Conservation (phyloP, 257 asterid genomes). For the Marsdenia floribunda region DNA sequence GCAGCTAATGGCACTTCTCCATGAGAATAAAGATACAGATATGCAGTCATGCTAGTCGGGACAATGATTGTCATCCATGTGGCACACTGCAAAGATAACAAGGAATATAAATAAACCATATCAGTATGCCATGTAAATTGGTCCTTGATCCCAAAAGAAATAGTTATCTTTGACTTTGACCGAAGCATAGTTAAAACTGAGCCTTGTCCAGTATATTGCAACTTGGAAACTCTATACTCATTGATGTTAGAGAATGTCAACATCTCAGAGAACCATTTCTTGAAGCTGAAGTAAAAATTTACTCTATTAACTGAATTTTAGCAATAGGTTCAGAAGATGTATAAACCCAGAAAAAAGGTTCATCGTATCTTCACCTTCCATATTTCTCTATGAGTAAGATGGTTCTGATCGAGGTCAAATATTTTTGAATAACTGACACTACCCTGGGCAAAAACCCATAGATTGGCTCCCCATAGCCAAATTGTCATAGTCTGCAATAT, state of each 20-base stretch:
- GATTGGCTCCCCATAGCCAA: slow-evolving; percentile 97
- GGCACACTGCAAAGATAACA: slow-evolving; percentile 67
- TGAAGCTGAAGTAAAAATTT: neutral
- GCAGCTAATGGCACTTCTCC: slow-evolving; percentile 98
- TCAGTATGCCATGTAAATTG: neutral
- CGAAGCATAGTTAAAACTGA: neutral
- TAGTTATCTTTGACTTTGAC: neutral
- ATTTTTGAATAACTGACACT: slow-evolving; percentile 72
- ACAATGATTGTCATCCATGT: slow-evolving; percentile 97
- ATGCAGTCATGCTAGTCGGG: slow-evolving; percentile 98
- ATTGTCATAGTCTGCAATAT: slow-evolving; percentile 82
- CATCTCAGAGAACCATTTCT: neutral
- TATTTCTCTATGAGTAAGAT: slow-evolving; percentile 85
- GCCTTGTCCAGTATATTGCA: neutral
- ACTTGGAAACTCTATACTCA: neutral
- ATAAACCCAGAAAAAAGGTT: neutral
- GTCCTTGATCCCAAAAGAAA: neutral
- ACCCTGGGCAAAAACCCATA: slow-evolving; percentile 84
- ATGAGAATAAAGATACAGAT: slow-evolving; percentile 91
- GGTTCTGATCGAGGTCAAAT: slow-evolving; percentile 91
- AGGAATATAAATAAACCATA: neutral
- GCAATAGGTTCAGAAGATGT: neutral
- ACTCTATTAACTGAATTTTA: neutral
- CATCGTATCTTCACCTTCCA: slow-evolving; percentile 67
- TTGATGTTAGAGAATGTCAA: neutral